Evolutionary conservation across 116 monocot species (phyloP).

Genomic region (Papilionanthe hybrid): DNA sequence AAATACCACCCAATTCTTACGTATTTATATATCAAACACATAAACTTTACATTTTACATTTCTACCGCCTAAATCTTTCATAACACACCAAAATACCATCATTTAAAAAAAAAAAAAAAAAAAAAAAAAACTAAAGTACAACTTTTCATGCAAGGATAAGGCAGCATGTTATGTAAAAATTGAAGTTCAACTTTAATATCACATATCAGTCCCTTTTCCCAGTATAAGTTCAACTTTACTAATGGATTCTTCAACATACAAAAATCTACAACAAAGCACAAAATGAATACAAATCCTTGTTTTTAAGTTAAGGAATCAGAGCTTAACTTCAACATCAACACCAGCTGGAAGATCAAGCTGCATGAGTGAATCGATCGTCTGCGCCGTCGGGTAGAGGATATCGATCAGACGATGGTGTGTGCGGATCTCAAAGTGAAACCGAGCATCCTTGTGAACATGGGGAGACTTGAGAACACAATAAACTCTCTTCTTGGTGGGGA

Average conservation of each 20-base stretch:
- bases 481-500: conserved; percentile 80
- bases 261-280: not conserved
- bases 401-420: conserved; percentile 84
- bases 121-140: too few species aligned
- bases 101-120: too few species aligned
- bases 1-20: too few species aligned
- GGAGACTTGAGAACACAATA: conserved; percentile 95
- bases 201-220: not conserved
- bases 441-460: conserved; percentile 93
- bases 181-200: too few species aligned
- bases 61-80: too few species aligned
- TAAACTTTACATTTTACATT: too few species aligned
- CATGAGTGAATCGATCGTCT: conserved; percentile 87
- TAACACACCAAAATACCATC: too few species aligned
- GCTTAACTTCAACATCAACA: conserved; percentile 90
- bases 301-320: conserved; percentile 21
- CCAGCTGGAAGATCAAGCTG: conserved; percentile 85
- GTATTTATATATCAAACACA: too few species aligned
- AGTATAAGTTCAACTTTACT: not conserved
- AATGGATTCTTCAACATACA: not conserved
- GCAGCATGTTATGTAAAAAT: too few species aligned
- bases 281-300: conserved; percentile 2
- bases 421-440: conserved; percentile 92
- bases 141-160: too few species aligned
- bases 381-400: conserved; percentile 76